Percentiles rank a stretch among this genome's conserved stretches.
phyloP scores from a whole-genome alignment of 192 early-diverging fungal genomes.

The Gamsiella multidivaricata region DNA sequence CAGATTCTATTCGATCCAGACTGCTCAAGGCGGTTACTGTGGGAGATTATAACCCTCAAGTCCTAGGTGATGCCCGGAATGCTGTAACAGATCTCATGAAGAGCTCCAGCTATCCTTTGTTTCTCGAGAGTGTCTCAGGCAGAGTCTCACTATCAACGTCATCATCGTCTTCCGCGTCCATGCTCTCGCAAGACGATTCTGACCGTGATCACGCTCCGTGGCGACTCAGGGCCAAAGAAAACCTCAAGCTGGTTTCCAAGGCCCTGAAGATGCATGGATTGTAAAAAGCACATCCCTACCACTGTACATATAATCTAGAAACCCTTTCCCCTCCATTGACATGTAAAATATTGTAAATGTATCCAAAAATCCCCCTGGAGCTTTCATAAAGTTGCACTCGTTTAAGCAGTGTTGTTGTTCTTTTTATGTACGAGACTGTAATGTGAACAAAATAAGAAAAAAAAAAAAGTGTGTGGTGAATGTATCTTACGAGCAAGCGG shows the following conservation, averaged over 20 bases:
- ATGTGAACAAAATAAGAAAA: background rate
- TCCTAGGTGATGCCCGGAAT: constrained; percentile 26
- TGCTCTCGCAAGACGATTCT: background rate
- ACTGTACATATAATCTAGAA: background rate
- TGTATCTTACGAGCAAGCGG: background rate
- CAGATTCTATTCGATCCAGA: constrained; percentile 28
- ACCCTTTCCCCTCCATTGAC: background rate
- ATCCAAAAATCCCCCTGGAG: background rate
- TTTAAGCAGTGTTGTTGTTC: background rate
- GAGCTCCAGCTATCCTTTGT: constrained; percentile 27
- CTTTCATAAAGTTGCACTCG: background rate
- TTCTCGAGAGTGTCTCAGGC: constrained; percentile 9
- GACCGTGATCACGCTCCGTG: constrained; percentile 6
- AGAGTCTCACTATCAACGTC: background rate
- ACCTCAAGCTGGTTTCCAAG: constrained; percentile 8
- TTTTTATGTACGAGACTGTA: background rate
- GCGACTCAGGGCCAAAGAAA: constrained; percentile 3
- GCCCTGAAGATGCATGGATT: background rate
- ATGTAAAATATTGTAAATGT: background rate
- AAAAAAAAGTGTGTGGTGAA: background rate
- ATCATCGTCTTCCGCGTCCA: background rate
- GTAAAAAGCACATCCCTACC: background rate
- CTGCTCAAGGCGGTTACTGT: constrained; percentile 29
- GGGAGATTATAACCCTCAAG: constrained; percentile 38
- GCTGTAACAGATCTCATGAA: constrained; percentile 52